Evolutionary conservation across 805 yeast genomes (phyloP).

Genomic region (Hanseniaspora valbyensis): DNA sequence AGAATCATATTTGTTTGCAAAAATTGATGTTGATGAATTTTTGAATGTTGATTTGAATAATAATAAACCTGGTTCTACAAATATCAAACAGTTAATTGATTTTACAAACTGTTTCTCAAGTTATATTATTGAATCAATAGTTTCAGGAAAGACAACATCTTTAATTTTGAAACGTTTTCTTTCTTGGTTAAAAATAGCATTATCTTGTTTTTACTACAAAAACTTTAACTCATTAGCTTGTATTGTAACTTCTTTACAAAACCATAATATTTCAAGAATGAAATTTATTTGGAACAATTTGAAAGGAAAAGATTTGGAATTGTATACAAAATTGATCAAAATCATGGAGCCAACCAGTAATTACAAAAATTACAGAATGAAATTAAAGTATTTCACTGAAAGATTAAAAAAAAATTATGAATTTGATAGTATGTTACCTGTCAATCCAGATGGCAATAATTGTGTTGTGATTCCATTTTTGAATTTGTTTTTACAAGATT

Average conservation of each 20-base stretch:
- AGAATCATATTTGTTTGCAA: constrained; percentile 55
- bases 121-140: constrained; percentile 58
- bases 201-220: constrained; percentile 59
- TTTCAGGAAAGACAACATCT: constrained; percentile 39
- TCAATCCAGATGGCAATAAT: constrained; percentile 25
- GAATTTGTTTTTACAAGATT: constrained; percentile 62
- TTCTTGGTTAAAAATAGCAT: constrained; percentile 63
- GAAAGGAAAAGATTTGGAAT: constrained; percentile 47
- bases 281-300: constrained; percentile 48
- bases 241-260: constrained; percentile 64
- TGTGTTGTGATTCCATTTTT: constrained; percentile 64
- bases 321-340: constrained; percentile 52
- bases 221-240: constrained; percentile 74
- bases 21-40: constrained; percentile 54
- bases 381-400: constrained; percentile 39
- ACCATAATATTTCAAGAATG: constrained; percentile 56
- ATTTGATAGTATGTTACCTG: neutral
- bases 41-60: constrained; percentile 50
- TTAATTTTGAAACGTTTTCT: constrained; percentile 35
- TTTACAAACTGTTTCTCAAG: constrained; percentile 65
- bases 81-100: constrained; percentile 47
- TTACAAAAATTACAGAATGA: constrained; percentile 55
- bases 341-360: constrained; percentile 69
- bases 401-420: constrained; percentile 26
- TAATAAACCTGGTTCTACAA: constrained; percentile 49